Percentiles rank a stretch among this genome's conserved stretches.
Evolutionary conservation across 2,329 filamentous ascomycete genomes (phyloP).

Genomic region (Aureobasidium leucospermi): DNA sequence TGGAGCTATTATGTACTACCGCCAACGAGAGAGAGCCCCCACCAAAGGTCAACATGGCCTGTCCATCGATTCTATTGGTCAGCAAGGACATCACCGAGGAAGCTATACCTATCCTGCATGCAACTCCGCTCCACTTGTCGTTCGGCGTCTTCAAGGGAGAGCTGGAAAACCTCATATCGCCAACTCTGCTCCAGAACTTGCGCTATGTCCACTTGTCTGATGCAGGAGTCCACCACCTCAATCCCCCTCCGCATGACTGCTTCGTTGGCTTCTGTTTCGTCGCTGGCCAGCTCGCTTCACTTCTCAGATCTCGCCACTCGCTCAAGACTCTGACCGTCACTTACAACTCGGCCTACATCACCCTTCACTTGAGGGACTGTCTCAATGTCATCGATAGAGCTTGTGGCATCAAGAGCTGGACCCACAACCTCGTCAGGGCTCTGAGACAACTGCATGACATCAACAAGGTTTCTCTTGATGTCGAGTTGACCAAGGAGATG

Average conservation of each 20-base stretch:
- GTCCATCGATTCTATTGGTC: slow-evolving; percentile 28
- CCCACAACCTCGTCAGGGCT: slow-evolving; percentile 16
- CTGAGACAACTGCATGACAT: slow-evolving; percentile 20
- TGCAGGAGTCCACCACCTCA: slow-evolving; percentile 6
- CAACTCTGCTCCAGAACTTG: slow-evolving; percentile 21
- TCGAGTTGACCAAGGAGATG: slow-evolving; percentile 19
- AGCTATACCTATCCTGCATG: slow-evolving; percentile 22
- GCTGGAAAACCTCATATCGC: slow-evolving; percentile 19
- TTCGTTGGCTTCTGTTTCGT: slow-evolving; percentile 25
- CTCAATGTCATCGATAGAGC: slow-evolving; percentile 9
- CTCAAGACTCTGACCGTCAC: slow-evolving; percentile 24
- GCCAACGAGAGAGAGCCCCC: background rate
- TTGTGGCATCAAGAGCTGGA: slow-evolving; percentile 25
- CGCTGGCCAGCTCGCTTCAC: slow-evolving; percentile 19
- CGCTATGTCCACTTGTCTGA: slow-evolving; percentile 16
- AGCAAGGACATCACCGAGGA: slow-evolving; percentile 29
- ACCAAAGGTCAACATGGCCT: slow-evolving; percentile 16
- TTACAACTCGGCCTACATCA: slow-evolving; percentile 19
- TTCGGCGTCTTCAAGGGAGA: slow-evolving; percentile 21
- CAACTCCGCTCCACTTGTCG: slow-evolving; percentile 23
- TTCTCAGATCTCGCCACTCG: slow-evolving; percentile 22
- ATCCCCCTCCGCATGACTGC: slow-evolving; percentile 15
- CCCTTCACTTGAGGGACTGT: slow-evolving; percentile 23
- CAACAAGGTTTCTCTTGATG: slow-evolving; percentile 20
- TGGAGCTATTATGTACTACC: slow-evolving; percentile 16